These are phyloP conservation scores for Exophiala sp. DNA, from an alignment of 2,329 filamentous ascomycete genomes.

Conservation along the genomic window DNA sequence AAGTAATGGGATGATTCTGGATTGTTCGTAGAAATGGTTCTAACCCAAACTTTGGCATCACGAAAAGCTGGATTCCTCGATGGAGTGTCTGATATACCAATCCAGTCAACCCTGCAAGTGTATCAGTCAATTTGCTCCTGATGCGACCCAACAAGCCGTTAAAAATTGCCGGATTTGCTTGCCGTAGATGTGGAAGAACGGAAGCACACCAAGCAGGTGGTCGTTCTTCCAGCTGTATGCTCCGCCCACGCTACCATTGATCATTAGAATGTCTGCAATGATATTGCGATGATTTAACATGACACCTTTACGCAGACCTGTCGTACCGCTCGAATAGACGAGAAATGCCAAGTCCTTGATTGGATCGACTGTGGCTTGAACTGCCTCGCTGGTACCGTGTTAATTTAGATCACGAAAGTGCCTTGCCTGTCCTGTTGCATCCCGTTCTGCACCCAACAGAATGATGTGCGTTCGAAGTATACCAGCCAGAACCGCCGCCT, in stretches of 20 bases:
- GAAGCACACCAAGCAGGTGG: conserved; percentile 70
- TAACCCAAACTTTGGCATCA: conserved; percentile 80
- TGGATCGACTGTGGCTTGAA: conserved; percentile 62
- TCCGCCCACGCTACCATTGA: conserved; percentile 54
- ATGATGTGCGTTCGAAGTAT: conserved; percentile 69
- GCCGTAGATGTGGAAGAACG: conserved; percentile 88
- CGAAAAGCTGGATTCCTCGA: conserved; percentile 61
- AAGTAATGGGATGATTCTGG: conserved; percentile 70
- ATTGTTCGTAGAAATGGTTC: conserved; percentile 72
- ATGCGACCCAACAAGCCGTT: not conserved
- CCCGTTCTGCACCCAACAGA: conserved; percentile 67
- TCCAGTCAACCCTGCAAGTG: conserved; percentile 62
- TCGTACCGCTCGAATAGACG: conserved; percentile 74
- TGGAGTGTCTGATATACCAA: conserved; percentile 67
- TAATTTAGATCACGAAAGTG: not conserved
- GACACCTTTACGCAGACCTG: conserved; percentile 64
- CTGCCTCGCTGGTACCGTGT: too few species aligned
- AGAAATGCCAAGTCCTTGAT: conserved; percentile 72
- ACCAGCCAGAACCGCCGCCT: conserved; percentile 66
- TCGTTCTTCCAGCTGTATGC: conserved; percentile 62
- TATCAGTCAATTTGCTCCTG: too few species aligned
- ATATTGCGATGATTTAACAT: conserved; percentile 4
- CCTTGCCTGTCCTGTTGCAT: conserved; percentile 46
- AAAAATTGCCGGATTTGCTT: not conserved
- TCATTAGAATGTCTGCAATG: not conserved